Percentiles rank a stretch among this genome's conserved stretches.
These are phyloP conservation scores for Thielaviopsis musarum DNA, from an alignment of 2,329 filamentous ascomycete genomes.

Conservation along the genomic window DNA sequence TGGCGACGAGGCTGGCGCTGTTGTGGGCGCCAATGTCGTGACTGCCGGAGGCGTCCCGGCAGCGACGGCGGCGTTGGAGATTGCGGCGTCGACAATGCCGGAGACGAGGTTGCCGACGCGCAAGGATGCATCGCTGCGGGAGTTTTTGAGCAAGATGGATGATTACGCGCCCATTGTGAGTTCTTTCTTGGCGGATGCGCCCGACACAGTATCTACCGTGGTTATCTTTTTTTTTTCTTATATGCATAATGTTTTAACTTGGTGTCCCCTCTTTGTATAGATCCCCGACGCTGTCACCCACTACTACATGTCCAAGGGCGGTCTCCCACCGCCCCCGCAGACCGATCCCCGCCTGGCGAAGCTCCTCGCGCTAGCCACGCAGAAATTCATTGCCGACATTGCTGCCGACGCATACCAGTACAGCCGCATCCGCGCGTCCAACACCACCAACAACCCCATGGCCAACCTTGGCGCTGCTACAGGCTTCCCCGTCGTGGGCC, in stretches of 20 bases:
- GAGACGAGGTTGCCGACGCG: slow-evolving; percentile 56
- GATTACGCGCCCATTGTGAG: slow-evolving; percentile 92
- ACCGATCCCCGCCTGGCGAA: slow-evolving; percentile 82
- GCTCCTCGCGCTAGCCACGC: slow-evolving; percentile 88
- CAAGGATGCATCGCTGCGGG: slow-evolving; percentile 82
- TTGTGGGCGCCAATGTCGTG: slow-evolving; percentile 16
- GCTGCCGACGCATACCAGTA: slow-evolving; percentile 97
- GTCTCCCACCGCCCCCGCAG: slow-evolving; percentile 79
- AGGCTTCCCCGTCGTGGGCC: slow-evolving; percentile 48
- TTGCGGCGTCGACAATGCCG: slow-evolving; percentile 25
- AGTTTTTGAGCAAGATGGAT: slow-evolving; percentile 93
- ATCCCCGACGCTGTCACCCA: slow-evolving; percentile 95
- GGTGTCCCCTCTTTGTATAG: slow-evolving; percentile 25
- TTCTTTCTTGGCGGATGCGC: slow-evolving; percentile 12
- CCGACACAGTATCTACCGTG: background rate
- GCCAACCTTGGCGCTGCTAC: slow-evolving; percentile 64
- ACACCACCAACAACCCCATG: slow-evolving; percentile 78
- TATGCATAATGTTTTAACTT: background rate
- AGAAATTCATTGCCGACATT: slow-evolving; percentile 97
- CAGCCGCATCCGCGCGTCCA: slow-evolving; percentile 84
- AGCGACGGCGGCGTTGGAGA: slow-evolving; percentile 24
- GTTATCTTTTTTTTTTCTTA: background rate
- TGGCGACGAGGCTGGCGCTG: slow-evolving; percentile 45
- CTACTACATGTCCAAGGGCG: slow-evolving; percentile 93
- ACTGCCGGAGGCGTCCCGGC: slow-evolving; percentile 21